phyloP scores from a whole-genome alignment of 805 yeast genomes.

The Tetrapisispora taiwanensis region DNA sequence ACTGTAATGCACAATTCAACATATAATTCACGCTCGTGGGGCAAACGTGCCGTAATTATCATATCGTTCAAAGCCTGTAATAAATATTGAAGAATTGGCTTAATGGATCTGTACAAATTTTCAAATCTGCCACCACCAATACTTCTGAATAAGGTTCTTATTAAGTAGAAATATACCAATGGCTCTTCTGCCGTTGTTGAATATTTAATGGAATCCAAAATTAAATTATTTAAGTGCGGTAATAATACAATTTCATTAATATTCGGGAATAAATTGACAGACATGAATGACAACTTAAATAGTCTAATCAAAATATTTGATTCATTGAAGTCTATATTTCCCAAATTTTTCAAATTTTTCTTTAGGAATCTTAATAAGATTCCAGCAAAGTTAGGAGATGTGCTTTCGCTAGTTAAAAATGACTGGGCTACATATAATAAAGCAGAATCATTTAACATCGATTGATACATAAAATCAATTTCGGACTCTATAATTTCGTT shows the following conservation, averaged over 20 bases:
- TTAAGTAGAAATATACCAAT: slow-evolving; percentile 74
- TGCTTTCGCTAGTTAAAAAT: slow-evolving; percentile 86
- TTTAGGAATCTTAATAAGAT: slow-evolving; percentile 67
- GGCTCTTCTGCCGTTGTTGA: slow-evolving; percentile 89
- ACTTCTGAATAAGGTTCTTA: slow-evolving; percentile 82
- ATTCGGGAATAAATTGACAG: slow-evolving; percentile 82
- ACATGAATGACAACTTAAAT: slow-evolving; percentile 90
- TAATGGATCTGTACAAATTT: slow-evolving; percentile 79
- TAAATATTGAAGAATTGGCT: slow-evolving; percentile 80
- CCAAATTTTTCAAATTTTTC: slow-evolving; percentile 64
- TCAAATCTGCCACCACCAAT: slow-evolving; percentile 97
- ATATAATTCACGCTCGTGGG: slow-evolving; percentile 86
- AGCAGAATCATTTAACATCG: slow-evolving; percentile 76
- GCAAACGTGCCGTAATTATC: slow-evolving; percentile 71
- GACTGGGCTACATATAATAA: slow-evolving; percentile 86
- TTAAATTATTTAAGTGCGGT: slow-evolving; percentile 79
- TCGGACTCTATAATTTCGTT: slow-evolving; percentile 83
- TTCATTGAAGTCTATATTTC: slow-evolving; percentile 65
- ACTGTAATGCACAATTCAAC: slow-evolving; percentile 93
- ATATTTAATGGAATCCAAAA: slow-evolving; percentile 64
- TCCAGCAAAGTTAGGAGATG: slow-evolving; percentile 86
- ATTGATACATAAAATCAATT: slow-evolving; percentile 63
- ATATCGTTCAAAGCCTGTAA: slow-evolving; percentile 77
- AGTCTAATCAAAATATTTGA: slow-evolving; percentile 75
- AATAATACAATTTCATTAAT: slow-evolving; percentile 79